Evolutionary conservation across 441 rosid genomes (phyloP), one percentile per base, ranked within the genome.

Genomic region (Geranium incanum): DNA sequence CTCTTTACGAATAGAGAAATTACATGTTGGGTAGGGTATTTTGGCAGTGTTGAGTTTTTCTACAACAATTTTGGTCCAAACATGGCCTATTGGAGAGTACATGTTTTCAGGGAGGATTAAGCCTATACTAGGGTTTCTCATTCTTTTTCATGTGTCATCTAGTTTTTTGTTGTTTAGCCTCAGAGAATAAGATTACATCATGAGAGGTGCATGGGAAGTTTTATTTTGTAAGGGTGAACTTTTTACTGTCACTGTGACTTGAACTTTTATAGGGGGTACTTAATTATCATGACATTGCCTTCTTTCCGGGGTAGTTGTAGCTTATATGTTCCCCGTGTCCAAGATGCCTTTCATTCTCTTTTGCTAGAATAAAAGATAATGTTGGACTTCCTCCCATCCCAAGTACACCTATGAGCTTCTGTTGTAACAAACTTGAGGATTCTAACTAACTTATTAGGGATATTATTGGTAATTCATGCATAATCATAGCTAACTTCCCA

Each of bases 1-100:
- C 37, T 63, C 16, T 2, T 63, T 63, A 37, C 12, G 16, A 63
- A 28, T 37, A 28, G 67, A 63, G 16, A 60, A 23, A 23, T 9
- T 23, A 63, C 36, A 63, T 12, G 67, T 63, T 63, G 67, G 13
- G 38, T 63, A 19, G 38, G 38, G 38, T 23, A 28, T 63, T 63
- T 63, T 63, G 37, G 67, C 11, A 37, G 38, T 63, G 67, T 63
- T 8, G 28, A 28, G 6, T 28, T 63, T 28, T 23, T 28, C 37
- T 23, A 23, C 67, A 63, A 11, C 37, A 23, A 19, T 63, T 63
- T 11, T 63, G 67, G 67, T 63, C 23, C 37, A 63, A 4, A 9
- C 37, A 63, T 28, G 67, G 37, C 15, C 15, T 23, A 23, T 23
- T 59, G 12, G 6, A 8, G 33, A 18, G 12, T 52, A 52, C 60